Conservation (phyloP, 495 filamentous ascomycete genomes). For the Coniosporium apollinis region DNA sequence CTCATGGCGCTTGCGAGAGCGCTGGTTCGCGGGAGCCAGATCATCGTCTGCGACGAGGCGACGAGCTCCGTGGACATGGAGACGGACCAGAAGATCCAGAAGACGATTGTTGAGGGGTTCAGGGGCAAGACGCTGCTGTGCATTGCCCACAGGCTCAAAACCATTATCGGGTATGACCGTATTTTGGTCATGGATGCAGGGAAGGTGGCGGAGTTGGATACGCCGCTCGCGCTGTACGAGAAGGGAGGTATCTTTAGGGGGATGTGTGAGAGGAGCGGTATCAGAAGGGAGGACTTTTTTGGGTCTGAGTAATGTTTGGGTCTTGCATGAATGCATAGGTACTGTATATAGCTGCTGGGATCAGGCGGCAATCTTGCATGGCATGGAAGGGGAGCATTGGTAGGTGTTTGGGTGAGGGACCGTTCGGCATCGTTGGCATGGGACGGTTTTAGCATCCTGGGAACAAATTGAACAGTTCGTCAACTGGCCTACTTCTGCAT, state of each 20-base stretch:
- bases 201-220: conserved; percentile 65
- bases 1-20: conserved; percentile 89
- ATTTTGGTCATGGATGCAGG: conserved; percentile 94
- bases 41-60: conserved; percentile 94
- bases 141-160: conserved; percentile 86
- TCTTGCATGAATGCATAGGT: too few relatives aligned
- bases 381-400: too few relatives aligned
- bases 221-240: conserved; percentile 52
- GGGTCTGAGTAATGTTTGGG: too few relatives aligned
- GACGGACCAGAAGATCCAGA: conserved; percentile 89
- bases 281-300: conserved; percentile 55
- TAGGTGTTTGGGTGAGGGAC: too few relatives aligned
- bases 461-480: too few relatives aligned
- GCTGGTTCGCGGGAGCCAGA: conserved; percentile 67
- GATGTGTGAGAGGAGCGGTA: conserved; percentile 89
- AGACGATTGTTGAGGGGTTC: conserved; percentile 75
- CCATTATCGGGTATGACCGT: conserved; percentile 85
- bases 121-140: conserved; percentile 77
- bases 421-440: too few relatives aligned
- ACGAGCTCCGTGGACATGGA: conserved; percentile 89
- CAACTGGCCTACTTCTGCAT: too few relatives aligned
- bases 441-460: too few relatives aligned
- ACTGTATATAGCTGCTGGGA: too few relatives aligned
- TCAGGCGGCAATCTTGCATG: too few relatives aligned
- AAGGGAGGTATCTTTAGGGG: conserved; percentile 60